Conservation (phyloP, 2,329 filamentous ascomycete species). For the Didymosphaeria variabile region DNA sequence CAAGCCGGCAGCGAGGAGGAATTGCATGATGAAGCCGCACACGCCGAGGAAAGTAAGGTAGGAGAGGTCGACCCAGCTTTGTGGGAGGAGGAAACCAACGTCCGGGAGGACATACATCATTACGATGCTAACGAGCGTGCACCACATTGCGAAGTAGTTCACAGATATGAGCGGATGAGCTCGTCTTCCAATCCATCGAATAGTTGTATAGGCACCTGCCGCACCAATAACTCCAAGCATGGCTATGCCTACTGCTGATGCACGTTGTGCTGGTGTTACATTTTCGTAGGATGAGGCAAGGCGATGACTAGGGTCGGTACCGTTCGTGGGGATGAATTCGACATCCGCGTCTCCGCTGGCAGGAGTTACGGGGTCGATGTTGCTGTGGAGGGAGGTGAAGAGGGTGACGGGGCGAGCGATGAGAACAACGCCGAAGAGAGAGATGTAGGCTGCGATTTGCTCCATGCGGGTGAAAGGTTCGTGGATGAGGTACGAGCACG, state of each 20-base stretch:
- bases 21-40: constrained; percentile 86
- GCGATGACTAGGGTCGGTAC: constrained; percentile 27
- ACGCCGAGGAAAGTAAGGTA: constrained; percentile 74
- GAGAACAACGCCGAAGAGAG: constrained; percentile 80
- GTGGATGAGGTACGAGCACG: constrained; percentile 77
- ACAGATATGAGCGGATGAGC: constrained; percentile 85
- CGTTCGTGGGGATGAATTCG: constrained; percentile 42
- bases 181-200: constrained; percentile 80
- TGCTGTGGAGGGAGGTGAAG: constrained; percentile 53
- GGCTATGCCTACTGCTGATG: constrained; percentile 74
- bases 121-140: constrained; percentile 71
- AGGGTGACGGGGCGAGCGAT: constrained; percentile 77
- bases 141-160: constrained; percentile 81
- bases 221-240: constrained; percentile 81
- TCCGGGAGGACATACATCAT: constrained; percentile 66
- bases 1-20: constrained; percentile 80
- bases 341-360: constrained; percentile 45
- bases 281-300: constrained; percentile 50
- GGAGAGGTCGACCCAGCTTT: constrained; percentile 67
- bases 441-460: constrained; percentile 77
- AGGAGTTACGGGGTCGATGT: constrained; percentile 34
- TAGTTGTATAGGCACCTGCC: constrained; percentile 75
- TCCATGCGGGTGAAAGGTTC: constrained; percentile 83
- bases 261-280: constrained; percentile 69
- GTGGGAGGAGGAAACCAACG: constrained; percentile 66